Evolutionary conservation across 140 eudicot genomes (phyloP).

Genomic region (Ambrosia hybrid): DNA sequence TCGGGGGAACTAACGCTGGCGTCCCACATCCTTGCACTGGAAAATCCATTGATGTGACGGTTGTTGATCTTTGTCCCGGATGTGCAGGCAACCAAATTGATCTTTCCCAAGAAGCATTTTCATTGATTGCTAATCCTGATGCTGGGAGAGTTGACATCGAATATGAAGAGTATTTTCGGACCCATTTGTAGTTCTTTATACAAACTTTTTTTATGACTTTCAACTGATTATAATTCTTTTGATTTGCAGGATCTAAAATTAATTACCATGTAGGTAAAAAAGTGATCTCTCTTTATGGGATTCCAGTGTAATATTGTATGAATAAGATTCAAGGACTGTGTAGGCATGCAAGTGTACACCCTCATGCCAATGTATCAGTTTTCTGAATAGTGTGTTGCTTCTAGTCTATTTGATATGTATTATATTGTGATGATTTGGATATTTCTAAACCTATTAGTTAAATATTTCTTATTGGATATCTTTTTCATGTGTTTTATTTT

Average conservation of each 20-base stretch:
- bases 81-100: slow-evolving; percentile 2
- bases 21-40: slow-evolving; percentile 26
- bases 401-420: background rate
- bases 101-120: slow-evolving; percentile 31
- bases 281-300: background rate
- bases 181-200: too few relatives aligned
- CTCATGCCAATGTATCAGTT: background rate
- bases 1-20: slow-evolving; percentile 19
- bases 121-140: slow-evolving; percentile 21
- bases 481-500: background rate
- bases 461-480: background rate
- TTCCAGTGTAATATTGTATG: background rate
- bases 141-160: slow-evolving; percentile 20
- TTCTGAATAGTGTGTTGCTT: background rate
- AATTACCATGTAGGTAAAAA: background rate
- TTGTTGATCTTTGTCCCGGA: slow-evolving; percentile 22
- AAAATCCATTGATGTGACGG: slow-evolving; percentile 1
- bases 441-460: background rate
- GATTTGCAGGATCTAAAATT: background rate
- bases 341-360: background rate
- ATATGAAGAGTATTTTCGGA: too few relatives aligned
- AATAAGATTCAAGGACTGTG: background rate
- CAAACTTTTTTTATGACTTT: background rate
- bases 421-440: background rate
- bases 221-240: background rate